These are phyloP conservation scores for Apophysomyces ossiformis DNA, from an alignment of 371 early-diverging fungal genomes.

Conservation along the genomic window DNA sequence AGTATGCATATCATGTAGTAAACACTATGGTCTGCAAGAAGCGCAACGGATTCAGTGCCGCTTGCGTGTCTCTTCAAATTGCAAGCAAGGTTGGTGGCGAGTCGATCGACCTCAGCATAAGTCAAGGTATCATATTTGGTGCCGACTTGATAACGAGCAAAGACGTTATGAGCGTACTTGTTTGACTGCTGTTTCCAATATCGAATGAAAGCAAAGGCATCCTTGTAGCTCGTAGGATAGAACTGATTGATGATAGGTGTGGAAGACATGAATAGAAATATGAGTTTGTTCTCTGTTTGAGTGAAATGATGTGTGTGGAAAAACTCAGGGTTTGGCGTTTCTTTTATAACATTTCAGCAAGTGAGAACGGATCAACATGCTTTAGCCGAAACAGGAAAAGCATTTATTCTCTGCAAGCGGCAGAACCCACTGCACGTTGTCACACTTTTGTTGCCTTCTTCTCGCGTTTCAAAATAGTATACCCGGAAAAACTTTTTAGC, in stretches of 20 bases:
- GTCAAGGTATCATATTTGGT: conserved; percentile 19
- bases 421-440: no score
- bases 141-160: conserved; percentile 12
- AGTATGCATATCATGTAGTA: conserved; percentile 25
- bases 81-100: conserved; percentile 36
- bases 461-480: no score
- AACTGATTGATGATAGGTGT: conserved; percentile 16
- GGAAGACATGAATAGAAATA: neutral
- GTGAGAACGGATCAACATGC: no score
- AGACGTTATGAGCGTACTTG: conserved; percentile 6
- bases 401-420: no score
- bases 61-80: neutral
- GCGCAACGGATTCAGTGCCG: conserved; percentile 3
- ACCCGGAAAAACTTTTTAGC: no score
- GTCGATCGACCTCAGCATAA: conserved; percentile 28
- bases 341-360: neutral
- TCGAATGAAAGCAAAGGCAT: conserved; percentile 14
- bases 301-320: neutral
- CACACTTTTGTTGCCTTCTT: no score
- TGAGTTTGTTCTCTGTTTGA: neutral
- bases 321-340: neutral
- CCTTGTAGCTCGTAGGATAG: conserved; percentile 7
- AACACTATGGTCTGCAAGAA: conserved; percentile 28
- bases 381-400: no score
- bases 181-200: conserved; percentile 8